Evolutionary conservation across 2,329 filamentous ascomycete species (phyloP).

Genomic region (Ceratocystis alfenasii): DNA sequence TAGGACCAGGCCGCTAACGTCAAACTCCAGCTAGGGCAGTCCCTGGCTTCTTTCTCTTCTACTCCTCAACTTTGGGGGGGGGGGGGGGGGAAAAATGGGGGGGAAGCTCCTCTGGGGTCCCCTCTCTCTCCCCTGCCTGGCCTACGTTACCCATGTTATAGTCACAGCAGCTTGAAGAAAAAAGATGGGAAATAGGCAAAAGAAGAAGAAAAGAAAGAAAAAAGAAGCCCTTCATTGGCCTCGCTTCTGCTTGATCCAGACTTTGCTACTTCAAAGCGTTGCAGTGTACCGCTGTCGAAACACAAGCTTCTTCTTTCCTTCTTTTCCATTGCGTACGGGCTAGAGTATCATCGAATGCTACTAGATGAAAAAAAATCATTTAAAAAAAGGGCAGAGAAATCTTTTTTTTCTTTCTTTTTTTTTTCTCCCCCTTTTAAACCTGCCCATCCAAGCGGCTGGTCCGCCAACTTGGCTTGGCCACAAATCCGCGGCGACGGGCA

Average conservation of each 20-base stretch:
- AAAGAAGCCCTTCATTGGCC: background rate
- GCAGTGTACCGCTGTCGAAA: background rate
- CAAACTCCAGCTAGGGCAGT: background rate
- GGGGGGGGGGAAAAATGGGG: background rate
- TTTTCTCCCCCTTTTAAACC: background rate
- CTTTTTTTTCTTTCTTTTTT: background rate
- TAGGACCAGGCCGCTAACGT: background rate
- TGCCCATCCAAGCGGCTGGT: background rate
- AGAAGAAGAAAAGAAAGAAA: background rate
- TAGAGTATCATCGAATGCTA: no score
- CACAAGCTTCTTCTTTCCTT: background rate
- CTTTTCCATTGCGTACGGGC: background rate
- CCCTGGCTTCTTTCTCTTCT: background rate
- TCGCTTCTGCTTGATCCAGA: background rate
- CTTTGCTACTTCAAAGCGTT: constrained; percentile 5
- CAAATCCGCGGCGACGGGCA: background rate
- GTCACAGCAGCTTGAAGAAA: constrained; percentile 15
- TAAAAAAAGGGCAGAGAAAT: background rate
- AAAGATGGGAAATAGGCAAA: background rate
- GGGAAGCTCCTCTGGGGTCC: background rate
- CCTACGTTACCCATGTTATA: background rate
- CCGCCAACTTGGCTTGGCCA: background rate
- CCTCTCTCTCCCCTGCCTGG: background rate
- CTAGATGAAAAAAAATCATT: background rate
- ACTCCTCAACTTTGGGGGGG: background rate